Conservation (phyloP, 345 rosid genomes). For the Populus deltoides region DNA sequence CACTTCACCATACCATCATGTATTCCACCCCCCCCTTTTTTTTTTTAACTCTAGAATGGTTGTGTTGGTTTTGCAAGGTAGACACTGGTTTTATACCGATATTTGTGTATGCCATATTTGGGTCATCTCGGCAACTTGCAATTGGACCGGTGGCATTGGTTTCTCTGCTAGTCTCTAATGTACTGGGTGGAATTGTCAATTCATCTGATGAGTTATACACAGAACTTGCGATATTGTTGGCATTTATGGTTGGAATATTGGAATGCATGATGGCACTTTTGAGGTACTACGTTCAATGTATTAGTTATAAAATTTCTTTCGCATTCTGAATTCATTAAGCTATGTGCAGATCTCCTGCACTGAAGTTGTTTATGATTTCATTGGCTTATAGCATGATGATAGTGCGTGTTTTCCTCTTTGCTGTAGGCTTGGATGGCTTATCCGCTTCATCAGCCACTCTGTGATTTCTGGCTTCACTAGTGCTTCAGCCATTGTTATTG, state of each 20-base stretch:
- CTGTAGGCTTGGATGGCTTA: constrained; percentile 96
- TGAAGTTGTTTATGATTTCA: background rate
- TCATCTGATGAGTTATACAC: constrained; percentile 69
- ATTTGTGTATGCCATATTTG: constrained; percentile 81
- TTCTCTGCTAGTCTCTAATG: constrained; percentile 94
- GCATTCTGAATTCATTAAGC: background rate
- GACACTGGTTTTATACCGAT: constrained; percentile 92
- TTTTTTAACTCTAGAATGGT: constrained; percentile 5
- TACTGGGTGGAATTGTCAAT: constrained; percentile 60
- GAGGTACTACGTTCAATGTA: constrained; percentile 48
- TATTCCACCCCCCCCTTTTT: background rate
- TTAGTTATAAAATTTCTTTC: background rate
- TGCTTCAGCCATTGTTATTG: constrained; percentile 96
- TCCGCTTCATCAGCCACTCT: constrained; percentile 98
- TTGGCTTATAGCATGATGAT: background rate
- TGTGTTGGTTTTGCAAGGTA: constrained; percentile 38
- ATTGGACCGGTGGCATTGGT: constrained; percentile 99
- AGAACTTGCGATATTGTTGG: constrained; percentile 87
- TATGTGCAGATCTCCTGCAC: background rate
- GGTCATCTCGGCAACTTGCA: constrained; percentile 98
- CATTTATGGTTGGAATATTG: constrained; percentile 86
- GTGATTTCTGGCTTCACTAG: constrained; percentile 97
- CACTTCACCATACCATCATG: background rate
- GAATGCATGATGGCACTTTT: constrained; percentile 94
- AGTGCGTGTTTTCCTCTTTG: constrained; percentile 8